Percentiles rank a stretch among this genome's conserved stretches.
Conservation (phyloP, 257 asterid species). For the Catharanthus roseus region DNA sequence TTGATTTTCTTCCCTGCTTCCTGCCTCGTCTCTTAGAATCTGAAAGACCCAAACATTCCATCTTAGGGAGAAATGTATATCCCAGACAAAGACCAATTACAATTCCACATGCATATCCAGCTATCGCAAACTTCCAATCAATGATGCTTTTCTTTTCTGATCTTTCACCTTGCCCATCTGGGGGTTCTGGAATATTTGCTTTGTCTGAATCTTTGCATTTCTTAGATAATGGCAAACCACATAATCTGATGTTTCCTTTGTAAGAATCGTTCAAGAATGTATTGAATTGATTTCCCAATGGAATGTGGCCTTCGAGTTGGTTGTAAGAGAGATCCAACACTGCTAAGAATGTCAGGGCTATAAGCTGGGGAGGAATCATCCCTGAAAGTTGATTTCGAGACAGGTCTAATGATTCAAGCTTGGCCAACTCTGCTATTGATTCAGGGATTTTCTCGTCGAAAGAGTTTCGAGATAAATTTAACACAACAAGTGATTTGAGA, state of each 20-base stretch:
- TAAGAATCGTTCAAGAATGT: constrained; percentile 14
- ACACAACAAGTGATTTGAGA: constrained; percentile 14
- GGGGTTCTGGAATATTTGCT: background rate
- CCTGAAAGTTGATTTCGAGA: constrained; percentile 32
- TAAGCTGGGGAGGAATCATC: constrained; percentile 25
- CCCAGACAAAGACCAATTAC: background rate
- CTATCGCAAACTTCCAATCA: constrained; percentile 1
- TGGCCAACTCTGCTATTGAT: background rate
- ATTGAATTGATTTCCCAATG: constrained; percentile 12
- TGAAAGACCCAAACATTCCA: background rate
- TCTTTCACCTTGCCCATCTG: background rate
- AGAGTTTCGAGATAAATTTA: constrained; percentile 11
- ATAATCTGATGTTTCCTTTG: constrained; percentile 9
- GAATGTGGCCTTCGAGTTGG: constrained; percentile 13
- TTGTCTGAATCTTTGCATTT: constrained; percentile 4
- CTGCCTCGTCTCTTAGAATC: background rate
- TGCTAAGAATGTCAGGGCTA: background rate
- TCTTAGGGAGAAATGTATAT: background rate
- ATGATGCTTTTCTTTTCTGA: background rate
- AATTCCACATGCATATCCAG: constrained; percentile 4
- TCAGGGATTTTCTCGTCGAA: constrained; percentile 6
- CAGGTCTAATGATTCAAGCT: constrained; percentile 15
- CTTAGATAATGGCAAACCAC: constrained; percentile 20
- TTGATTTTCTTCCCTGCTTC: background rate
- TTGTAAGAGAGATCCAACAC: constrained; percentile 15